Evolutionary conservation across 2,329 filamentous ascomycete species (phyloP).

Genomic region (Monilinia fructicola): DNA sequence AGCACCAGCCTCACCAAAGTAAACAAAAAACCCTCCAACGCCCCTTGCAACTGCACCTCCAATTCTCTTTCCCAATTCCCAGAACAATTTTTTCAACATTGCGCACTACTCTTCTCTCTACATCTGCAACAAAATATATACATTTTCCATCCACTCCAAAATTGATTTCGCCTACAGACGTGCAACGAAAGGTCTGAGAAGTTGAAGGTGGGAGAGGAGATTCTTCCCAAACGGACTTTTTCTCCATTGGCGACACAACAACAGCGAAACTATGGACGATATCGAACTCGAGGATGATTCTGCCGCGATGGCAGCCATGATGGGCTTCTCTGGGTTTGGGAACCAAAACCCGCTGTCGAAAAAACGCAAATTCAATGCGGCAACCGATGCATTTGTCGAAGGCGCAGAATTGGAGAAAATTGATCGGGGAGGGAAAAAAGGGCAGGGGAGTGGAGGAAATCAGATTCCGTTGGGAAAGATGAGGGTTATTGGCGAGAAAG

Average conservation of each 20-base stretch:
- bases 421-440: slow-evolving; percentile 40
- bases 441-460: slow-evolving; percentile 39
- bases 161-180: not conserved
- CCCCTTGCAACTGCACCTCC: not conserved
- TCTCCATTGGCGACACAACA: not conserved
- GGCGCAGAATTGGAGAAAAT: slow-evolving; percentile 39
- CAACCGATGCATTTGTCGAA: slow-evolving; percentile 51
- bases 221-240: too few relatives aligned
- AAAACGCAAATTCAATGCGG: slow-evolving; percentile 65
- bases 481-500: slow-evolving; percentile 32
- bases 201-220: not conserved
- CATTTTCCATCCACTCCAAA: not conserved
- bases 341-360: slow-evolving; percentile 53
- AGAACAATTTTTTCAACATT: not conserved
- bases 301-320: slow-evolving; percentile 50
- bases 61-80: not conserved
- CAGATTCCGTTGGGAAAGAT: slow-evolving; percentile 37
- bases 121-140: not conserved
- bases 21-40: slow-evolving; percentile 5
- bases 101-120: not conserved
- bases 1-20: slow-evolving; percentile 5
- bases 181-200: slow-evolving; percentile 1
- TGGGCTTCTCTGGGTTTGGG: slow-evolving; percentile 76
- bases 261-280: slow-evolving; percentile 4
- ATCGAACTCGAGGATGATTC: slow-evolving; percentile 26